A percentile compares a stretch with the other conserved stretches of the same genome.
phyloP scores from a whole-genome alignment of 441 rosid genomes.

The Pelargonium myrrhifolium region DNA sequence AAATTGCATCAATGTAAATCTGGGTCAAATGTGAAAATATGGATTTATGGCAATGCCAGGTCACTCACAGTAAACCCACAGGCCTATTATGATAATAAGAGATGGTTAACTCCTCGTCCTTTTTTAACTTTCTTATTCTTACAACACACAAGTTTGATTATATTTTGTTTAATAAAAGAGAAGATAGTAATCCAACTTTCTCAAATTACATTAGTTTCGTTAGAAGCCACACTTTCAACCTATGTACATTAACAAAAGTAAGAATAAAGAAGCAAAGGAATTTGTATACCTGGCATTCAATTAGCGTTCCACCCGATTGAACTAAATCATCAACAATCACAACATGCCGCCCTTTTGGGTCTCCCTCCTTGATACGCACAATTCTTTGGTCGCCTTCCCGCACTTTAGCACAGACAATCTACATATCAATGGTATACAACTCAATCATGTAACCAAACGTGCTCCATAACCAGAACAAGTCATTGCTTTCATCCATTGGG shows the following conservation, averaged over 20 bases:
- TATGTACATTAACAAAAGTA: too few species aligned
- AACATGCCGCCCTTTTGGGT: slow-evolving; percentile 74
- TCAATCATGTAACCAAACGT: neutral
- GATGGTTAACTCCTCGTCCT: too few species aligned
- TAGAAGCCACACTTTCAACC: neutral
- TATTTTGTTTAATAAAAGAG: neutral
- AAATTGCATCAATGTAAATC: neutral
- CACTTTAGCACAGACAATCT: slow-evolving; percentile 93
- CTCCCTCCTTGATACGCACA: slow-evolving; percentile 89
- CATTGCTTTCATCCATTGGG: neutral
- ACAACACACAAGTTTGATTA: neutral
- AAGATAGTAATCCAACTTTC: neutral
- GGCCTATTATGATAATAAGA: neutral
- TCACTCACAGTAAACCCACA: neutral
- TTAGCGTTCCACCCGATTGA: slow-evolving; percentile 90
- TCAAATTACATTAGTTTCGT: neutral
- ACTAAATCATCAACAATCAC: slow-evolving; percentile 96
- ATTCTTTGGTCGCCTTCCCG: slow-evolving; percentile 78
- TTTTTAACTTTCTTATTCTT: neutral
- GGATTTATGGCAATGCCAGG: neutral
- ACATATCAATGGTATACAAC: slow-evolving; percentile 9
- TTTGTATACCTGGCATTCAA: slow-evolving; percentile 85
- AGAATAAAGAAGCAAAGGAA: neutral
- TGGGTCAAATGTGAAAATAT: too few species aligned
- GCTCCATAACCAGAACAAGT: neutral